Evolutionary conservation across 78 protist species (phyloP).

Genomic region (Dictyostelium capitatum): DNA sequence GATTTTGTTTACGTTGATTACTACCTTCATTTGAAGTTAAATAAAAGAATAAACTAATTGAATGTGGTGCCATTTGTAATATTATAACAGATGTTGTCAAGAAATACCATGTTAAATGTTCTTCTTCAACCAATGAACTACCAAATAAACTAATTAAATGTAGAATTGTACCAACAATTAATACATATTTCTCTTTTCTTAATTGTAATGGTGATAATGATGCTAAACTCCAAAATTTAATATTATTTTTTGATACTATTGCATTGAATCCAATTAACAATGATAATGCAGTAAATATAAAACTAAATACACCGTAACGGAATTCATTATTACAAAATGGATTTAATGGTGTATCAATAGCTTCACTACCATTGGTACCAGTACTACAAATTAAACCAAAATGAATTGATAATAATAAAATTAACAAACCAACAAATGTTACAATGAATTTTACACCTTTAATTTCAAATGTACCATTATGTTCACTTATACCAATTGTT

Average conservation of each 20-base stretch:
- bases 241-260: constrained; percentile 22
- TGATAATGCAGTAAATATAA: constrained; percentile 40
- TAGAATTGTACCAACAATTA: constrained; percentile 59
- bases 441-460: constrained; percentile 58
- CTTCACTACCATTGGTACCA: neutral
- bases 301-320: constrained; percentile 33
- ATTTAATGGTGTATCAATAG: neutral
- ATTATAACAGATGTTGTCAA: constrained; percentile 63
- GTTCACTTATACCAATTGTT: constrained; percentile 38
- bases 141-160: constrained; percentile 74
- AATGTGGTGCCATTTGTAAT: constrained; percentile 54
- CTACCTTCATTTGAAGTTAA: neutral
- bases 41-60: constrained; percentile 34
- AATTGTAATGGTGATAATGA: constrained; percentile 38
- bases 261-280: constrained; percentile 68
- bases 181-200: constrained; percentile 58
- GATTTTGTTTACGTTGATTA: neutral
- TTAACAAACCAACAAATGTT: constrained; percentile 18
- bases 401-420: constrained; percentile 14
- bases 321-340: constrained; percentile 55
- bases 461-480: constrained; percentile 6
- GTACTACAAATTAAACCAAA: constrained; percentile 31
- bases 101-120: constrained; percentile 82
- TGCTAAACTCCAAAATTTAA: constrained; percentile 4
- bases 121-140: constrained; percentile 89